Evolutionary conservation across 169 alveolate species (phyloP).

Genomic region (Ichthyophthirius multifiliis): DNA sequence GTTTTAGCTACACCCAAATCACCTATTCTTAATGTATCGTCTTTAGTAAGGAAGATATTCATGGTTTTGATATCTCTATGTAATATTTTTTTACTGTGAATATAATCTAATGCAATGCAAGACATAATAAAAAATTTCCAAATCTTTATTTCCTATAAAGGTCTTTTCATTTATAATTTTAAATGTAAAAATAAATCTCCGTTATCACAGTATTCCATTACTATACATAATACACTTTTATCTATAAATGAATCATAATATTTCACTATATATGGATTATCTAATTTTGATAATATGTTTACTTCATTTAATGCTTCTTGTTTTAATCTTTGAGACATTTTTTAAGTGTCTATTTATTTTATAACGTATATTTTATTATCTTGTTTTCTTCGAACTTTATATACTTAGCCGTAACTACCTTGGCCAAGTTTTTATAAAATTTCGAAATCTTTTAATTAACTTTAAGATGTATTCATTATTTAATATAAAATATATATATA

Average conservation of each 20-base stretch:
- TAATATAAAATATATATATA: neutral
- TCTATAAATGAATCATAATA: constrained; percentile 83
- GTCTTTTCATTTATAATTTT: constrained; percentile 46
- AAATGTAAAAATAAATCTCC: constrained; percentile 74
- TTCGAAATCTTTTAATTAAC: constrained; percentile 62
- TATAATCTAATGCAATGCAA: constrained; percentile 61
- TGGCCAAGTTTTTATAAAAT: constrained; percentile 51
- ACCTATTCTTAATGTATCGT: constrained; percentile 77
- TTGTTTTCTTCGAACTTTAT: constrained; percentile 57
- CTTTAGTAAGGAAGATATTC: constrained; percentile 73
- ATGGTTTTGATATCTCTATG: constrained; percentile 81
- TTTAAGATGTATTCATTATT: no score
- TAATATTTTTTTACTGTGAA: constrained; percentile 65
- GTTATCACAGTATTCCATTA: constrained; percentile 82
- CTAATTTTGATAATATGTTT: constrained; percentile 60
- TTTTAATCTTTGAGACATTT: constrained; percentile 54
- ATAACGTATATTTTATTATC: constrained; percentile 61
- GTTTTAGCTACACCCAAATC: constrained; percentile 87
- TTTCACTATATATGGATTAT: constrained; percentile 68
- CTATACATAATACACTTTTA: constrained; percentile 60
- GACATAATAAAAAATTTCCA: constrained; percentile 74
- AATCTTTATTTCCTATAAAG: constrained; percentile 56
- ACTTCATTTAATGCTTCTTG: constrained; percentile 77
- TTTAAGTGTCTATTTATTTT: constrained; percentile 69
- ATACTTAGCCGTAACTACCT: constrained; percentile 71